Evolutionary conservation across 2,329 filamentous ascomycete genomes (phyloP).

Genomic region (Stenocarpella maydis): DNA sequence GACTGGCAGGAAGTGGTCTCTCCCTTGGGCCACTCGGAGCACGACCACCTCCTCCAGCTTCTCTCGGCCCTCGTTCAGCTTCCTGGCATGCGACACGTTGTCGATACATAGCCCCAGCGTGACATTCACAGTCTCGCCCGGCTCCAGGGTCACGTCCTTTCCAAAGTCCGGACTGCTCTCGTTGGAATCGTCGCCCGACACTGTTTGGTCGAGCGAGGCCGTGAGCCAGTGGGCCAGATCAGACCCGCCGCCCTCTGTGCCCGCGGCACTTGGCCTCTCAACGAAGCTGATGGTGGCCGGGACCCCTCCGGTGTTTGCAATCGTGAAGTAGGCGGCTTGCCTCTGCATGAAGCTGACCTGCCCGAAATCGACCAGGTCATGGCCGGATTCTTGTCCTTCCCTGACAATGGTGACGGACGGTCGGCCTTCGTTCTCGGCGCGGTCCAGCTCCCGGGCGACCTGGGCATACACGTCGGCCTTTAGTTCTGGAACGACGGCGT

Average conservation of each 20-base stretch:
- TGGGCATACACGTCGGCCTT: slow-evolving; percentile 87
- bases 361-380: slow-evolving; percentile 77
- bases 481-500: slow-evolving; percentile 84
- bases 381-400: slow-evolving; percentile 62
- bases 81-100: slow-evolving; percentile 68
- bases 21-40: slow-evolving; percentile 80
- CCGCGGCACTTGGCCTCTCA: slow-evolving; percentile 67
- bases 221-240: slow-evolving; percentile 72
- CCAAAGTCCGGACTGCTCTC: slow-evolving; percentile 46
- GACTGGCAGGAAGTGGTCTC: slow-evolving; percentile 91
- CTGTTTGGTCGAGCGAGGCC: slow-evolving; percentile 67
- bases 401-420: slow-evolving; percentile 85
- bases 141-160: slow-evolving; percentile 73
- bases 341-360: slow-evolving; percentile 73
- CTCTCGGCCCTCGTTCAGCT: slow-evolving; percentile 73
- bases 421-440: slow-evolving; percentile 88
- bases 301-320: slow-evolving; percentile 92
- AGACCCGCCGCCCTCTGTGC: slow-evolving; percentile 43
- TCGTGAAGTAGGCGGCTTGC: slow-evolving; percentile 74
- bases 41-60: slow-evolving; percentile 87
- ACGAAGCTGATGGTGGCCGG: slow-evolving; percentile 82
- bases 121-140: slow-evolving; percentile 81
- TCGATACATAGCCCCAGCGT: slow-evolving; percentile 73
- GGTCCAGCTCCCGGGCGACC: slow-evolving; percentile 86
- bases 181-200: slow-evolving; percentile 44